Base-by-base conservation (phyloP, 495 filamentous ascomycete genomes). In the Hapsidospora chrysogenum region DNA sequence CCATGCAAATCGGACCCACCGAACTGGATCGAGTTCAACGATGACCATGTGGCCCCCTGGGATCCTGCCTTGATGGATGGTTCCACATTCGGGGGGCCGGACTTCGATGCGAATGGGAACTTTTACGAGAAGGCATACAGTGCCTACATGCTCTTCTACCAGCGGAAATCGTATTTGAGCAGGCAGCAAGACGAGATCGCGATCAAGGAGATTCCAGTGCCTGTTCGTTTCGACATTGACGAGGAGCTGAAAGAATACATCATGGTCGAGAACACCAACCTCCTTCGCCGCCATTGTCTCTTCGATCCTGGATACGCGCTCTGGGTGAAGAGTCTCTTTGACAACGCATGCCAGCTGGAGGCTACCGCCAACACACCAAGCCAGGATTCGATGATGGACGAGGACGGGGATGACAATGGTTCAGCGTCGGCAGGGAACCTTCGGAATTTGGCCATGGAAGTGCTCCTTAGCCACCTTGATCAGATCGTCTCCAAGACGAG, bases 81-180 rank as follows among this genome's bases (percentile, higher is more conserved):
- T 37, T 61, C 73, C 13, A 92, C 85, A 49, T 94, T 83, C 54
- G 89, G 89, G 28, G 89, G 89, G 4, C 46, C 55, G 11, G 72
- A 68, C 38, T 66, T 50, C 35, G 61, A 58, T 43, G 58, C 39
- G 25, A 56, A 40, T 57, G 68, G 44, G 33, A 47, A 49, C 47
- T 55, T 46, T 41, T 69, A 45, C 35, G 69, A 73, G 35, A 92
- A 89, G 49, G 63, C 64, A 6, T 86, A 76, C 60, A 92, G 79
- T 53, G 89, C 86, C 13, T 99, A 99, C 47, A 94, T 96, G 84
- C 66, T 99, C 26, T 95, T 99, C 57, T 99, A 96, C 48, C 80
- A 94, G 50, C 70, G 89, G 38, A 74, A 77, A 3, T 74, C 78
- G 1, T 72, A 70, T 9, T 61, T 83, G 37, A 63, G 69, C 14